Evolutionary conservation across 306 rosid genomes (phyloP), one percentile per base, ranked within the genome.

Genomic region (Ormosia semicastrata): DNA sequence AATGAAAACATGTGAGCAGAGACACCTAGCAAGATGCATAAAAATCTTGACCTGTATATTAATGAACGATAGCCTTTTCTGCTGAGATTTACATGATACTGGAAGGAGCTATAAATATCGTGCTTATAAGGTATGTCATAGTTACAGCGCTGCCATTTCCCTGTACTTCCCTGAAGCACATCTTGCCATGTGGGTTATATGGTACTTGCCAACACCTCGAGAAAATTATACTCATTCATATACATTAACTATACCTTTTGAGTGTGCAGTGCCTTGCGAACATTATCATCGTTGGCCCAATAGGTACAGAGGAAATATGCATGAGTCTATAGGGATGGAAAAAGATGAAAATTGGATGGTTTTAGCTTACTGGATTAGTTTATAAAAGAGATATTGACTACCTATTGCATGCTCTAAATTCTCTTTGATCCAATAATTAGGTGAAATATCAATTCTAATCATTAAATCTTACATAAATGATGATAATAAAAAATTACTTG

Each of bases 271-370:
- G 89, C 90, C 30, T 71, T 67, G n/a, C 76, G 90, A 65, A 91
- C 96, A 33, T 3, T 8, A 32, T 59, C 83, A 33, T 87, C 49
- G 40, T 92, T 88, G 10, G 88, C 87, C 94, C 97, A 90, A 54
- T 75, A 69, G 7, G 2, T 15, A 47, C 64, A 71, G 2, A 90
- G 89, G 29, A 81, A 32, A 33, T 67, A 60, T 4, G 18, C 79
- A 32, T 82, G 9, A 71, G 1, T 8, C 86, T 85, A 30, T 0
- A 15, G 3, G 9, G 14, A 56, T 4, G 18, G 40, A 33, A 53
- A 24, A 15, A 32, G 2, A 14, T 32, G 10, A 34, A 56, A 14
- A 7, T 5, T 13, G 4, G 7, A 4, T 36, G n/a, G 49, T 8
- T 43, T 43, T 43, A 43, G 49, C 49, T 8, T 43, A 8, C 12